Evolutionary conservation across 2,329 filamentous ascomycete genomes (phyloP), one percentile per base, ranked within the genome.

Genomic region (Pleochaeta shiraiana): DNA sequence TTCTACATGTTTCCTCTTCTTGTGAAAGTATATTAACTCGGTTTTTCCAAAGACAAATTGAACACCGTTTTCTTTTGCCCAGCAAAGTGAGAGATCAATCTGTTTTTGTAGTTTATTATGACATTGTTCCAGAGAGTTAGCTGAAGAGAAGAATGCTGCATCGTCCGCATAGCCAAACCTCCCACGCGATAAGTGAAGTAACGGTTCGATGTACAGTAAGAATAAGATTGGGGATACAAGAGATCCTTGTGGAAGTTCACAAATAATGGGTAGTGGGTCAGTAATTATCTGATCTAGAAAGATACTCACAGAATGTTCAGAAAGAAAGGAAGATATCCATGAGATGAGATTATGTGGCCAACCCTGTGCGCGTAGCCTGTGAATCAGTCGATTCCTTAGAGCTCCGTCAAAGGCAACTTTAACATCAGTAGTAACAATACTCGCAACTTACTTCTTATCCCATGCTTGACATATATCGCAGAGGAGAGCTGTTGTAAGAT

Each of bases 321-420:
- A 34, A 34, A 61, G 9, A 30, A 61, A 61, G 9, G 30, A 61
- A 9, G 31, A 34, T 16, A 39, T 31, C 57, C 57, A 61, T 19
- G 16, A 28, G 30, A 28, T 61, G 21, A 61, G 31, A 39, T 26
- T 37, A 21, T 61, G 19, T 21, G 57, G 57, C 57, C 57, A 61
- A 31, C 57, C 57, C 28, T 61, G 57, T 14, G 31, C 14, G 28
- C 57, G 30, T 6, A 61, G 21, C n/a, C 33, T 34, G 11, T 61
- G 34, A 19, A 26, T 26, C 33, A 62, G 59, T 33, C 59, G 33
- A 26, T 45, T 45, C 28, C 59, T 14, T 28, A 28, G 59, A n/a
- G 43, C 37, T 11, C 59, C 33, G 19, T 62, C 59, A 62, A 62
- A 62, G 28, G 33, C 59, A 39, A 33, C 59, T 26, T 62, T 62